Evolutionary conservation across 345 rosid species (phyloP), one percentile per base, ranked within the genome.

Genomic region (Arabidopsis suecica): DNA sequence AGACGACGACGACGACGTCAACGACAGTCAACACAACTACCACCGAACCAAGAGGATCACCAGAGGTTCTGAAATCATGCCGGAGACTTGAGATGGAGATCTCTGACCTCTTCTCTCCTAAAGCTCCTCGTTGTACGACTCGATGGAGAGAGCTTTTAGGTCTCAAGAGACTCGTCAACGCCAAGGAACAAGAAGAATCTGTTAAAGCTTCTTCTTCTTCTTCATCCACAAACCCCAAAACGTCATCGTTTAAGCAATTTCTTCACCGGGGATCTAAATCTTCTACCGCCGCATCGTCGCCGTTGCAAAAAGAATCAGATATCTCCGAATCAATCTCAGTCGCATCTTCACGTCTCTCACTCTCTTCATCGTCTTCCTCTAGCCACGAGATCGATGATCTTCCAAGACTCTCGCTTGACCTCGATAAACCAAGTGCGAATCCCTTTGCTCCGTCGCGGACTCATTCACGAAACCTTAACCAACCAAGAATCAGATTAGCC

Each of bases 131-230:
- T 61, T 91, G 97, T 72, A 89, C 99, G 0, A 86, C 93, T 53
- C 81, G 97, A 22, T 94, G 96, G 98, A 74, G 81, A 86, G 98
- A 90, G 77, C 80, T 95, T 33, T 59, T 95, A 73, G 93, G 99
- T 11, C 81, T 95, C 47, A 95, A 85, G 80, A 90, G 74, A 71
- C 81, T 85, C 50, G 71, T 74, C 23, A 82, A 84, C 62, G 37
- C 80, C 55, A 83, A 86, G 61, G 6, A 83, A 11, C 83, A 80
- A 3, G 81, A 80, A 3, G 81, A 78, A 0, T 48, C 71, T 45
- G 61, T 8, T 49, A 64, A 28, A 84, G 38, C 58, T 2, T 32
- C 69, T 9, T 22, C 34, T 4, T 41, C 69, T 37, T 16, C 86
- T 23, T 48, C 82, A 1, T 60, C 36, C 0, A 22, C 69, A 0